Base-by-base conservation (phyloP, 352 stramenopile genomes). In the Phytophthora pseudosyringae region DNA sequence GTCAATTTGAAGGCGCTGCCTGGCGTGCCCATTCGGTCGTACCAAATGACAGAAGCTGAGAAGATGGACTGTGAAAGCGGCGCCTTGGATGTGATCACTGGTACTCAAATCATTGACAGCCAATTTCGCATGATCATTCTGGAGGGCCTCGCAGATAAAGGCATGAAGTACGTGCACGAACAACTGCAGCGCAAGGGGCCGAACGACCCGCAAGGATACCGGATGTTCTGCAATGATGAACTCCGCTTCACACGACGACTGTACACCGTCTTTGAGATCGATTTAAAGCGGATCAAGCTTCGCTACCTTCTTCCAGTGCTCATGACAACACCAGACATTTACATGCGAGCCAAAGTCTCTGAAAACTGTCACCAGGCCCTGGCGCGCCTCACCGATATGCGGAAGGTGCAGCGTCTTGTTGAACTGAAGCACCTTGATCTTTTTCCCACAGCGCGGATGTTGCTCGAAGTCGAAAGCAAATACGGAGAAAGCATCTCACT, bases 401-500 rank as follows among this genome's bases (percentile, higher is more conserved):
- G 89, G 4, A 67, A 78, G 13, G 76, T 70, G 2, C 64, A 76
- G 8, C 60, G 81, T 2, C 65, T 97, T 3, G 45, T 64, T 10
- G 78, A 94, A 38, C 64, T 89, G 13, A 82, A 89, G 40, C 62
- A 82, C 5, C 55, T 91, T 2, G 69, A 90, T 15, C 70, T 95
- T 28, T 97, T 97, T 64, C 92, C 91, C 4, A 88, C 73, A 3
- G 80, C 75, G 1, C 46, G 61, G 2, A 94, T 95, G 78, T 64
- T 97, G 32, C 67, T 94, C 4, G 80, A 97, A 52, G 72, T 98
- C 21, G 91, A 97, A 61, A 92, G 85, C 68, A 96, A 97, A 63
- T 98, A 98, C 57, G 92, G 92, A 50, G 89, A 97, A 68, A 94
- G 86, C 56, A 92, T 98, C 48, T 93, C 83, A 29, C 61, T 95